A percentile compares a stretch with the other conserved stretches of the same genome.
Conservation (phyloP, 805 yeast genomes). For the Hanseniaspora guilliermondii region DNA sequence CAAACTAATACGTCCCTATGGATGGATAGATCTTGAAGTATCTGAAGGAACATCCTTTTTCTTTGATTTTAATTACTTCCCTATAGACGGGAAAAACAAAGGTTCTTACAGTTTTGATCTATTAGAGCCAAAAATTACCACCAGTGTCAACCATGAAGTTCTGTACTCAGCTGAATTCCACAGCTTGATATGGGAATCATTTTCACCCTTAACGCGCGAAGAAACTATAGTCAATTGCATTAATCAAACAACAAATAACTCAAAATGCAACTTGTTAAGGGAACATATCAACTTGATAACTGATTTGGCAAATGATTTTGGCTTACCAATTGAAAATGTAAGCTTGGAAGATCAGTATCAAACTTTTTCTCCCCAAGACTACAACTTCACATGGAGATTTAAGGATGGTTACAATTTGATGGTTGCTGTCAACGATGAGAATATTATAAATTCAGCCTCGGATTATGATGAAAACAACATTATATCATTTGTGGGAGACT, state of each 20-base stretch:
- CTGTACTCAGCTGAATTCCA: conserved; percentile 52
- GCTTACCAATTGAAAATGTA: conserved; percentile 31
- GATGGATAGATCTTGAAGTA: conserved; percentile 76
- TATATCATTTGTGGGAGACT: conserved; percentile 57
- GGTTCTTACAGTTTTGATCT: conserved; percentile 38
- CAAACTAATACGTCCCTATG: conserved; percentile 47
- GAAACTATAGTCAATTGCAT: conserved; percentile 61
- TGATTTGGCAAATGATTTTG: conserved; percentile 67
- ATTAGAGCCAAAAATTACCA: conserved; percentile 47
- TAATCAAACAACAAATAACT: conserved; percentile 37
- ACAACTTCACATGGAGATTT: conserved; percentile 39
- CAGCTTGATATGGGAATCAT: conserved; percentile 41
- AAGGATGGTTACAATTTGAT: conserved; percentile 44
- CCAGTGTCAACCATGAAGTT: conserved; percentile 84
- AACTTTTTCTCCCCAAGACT: conserved; percentile 43
- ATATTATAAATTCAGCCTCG: conserved; percentile 78
- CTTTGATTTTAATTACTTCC: conserved; percentile 38
- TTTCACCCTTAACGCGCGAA: conserved; percentile 75
- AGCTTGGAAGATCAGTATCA: conserved; percentile 38
- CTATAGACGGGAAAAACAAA: conserved; percentile 45
- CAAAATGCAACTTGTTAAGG: conserved; percentile 54
- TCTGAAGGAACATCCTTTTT: conserved; percentile 40
- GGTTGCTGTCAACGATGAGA: conserved; percentile 73
- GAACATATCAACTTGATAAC: conserved; percentile 68
- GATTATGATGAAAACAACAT: conserved; percentile 73